Conservation (phyloP, 257 asterid genomes). For the Forsythia viridissima region DNA sequence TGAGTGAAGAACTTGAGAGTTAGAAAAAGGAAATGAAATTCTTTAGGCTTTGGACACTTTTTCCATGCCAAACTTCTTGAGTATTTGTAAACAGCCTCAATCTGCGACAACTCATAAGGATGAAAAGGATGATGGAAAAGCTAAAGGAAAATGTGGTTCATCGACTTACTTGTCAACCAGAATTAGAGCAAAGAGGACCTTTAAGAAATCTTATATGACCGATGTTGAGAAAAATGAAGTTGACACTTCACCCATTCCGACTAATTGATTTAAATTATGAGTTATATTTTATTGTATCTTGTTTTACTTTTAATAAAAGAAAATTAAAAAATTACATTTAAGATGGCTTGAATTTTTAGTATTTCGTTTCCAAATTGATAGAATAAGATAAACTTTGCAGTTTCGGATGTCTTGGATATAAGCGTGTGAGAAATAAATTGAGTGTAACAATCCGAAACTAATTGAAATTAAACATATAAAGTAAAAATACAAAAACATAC, state of each 20-base stretch:
- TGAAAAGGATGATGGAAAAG: not conserved
- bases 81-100: not conserved
- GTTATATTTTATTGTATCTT: no score
- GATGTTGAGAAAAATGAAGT: conserved; percentile 4
- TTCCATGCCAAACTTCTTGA: not conserved
- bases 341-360: no score
- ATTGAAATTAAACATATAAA: no score
- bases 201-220: not conserved
- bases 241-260: not conserved
- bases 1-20: not conserved
- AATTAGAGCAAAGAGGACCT: not conserved
- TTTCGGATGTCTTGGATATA: no score
- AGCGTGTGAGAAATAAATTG: no score
- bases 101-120: not conserved
- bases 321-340: no score
- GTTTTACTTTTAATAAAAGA: no score
- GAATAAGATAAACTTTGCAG: no score
- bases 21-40: not conserved
- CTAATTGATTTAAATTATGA: conserved; percentile 11
- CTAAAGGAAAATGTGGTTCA: not conserved
- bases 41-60: not conserved
- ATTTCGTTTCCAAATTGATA: no score
- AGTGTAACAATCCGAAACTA: no score
- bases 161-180: no score
- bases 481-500: no score